Conservation (phyloP, 192 early-diverging fungal species). For the Coemansia sp. region DNA sequence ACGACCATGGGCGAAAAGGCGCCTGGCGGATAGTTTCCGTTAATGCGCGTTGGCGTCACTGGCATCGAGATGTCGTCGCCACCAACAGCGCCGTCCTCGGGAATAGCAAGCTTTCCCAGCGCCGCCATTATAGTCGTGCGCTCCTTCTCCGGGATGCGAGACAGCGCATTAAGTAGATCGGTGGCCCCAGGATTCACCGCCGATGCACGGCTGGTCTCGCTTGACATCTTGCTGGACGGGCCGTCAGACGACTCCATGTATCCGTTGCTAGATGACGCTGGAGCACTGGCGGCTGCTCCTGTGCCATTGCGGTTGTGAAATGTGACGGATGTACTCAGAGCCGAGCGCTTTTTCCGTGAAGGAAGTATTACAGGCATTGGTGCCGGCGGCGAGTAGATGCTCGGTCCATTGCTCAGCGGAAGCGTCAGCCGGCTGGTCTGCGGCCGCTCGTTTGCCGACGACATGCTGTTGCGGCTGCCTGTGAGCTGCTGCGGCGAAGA, state of each 20-base stretch:
- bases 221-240: slow-evolving; percentile 14
- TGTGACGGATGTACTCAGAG: slow-evolving; percentile 3
- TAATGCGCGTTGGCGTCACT: slow-evolving; percentile 4
- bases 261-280: slow-evolving; percentile 2
- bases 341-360: slow-evolving; percentile 31
- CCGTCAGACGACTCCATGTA: slow-evolving; percentile 18
- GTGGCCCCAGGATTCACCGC: slow-evolving; percentile 17
- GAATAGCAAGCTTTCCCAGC: slow-evolving; percentile 20
- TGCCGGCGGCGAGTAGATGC: slow-evolving; percentile 36
- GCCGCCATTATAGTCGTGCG: slow-evolving; percentile 39
- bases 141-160: slow-evolving; percentile 43
- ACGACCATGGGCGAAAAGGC: slow-evolving; percentile 1
- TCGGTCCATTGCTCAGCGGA: slow-evolving; percentile 10
- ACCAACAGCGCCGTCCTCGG: slow-evolving; percentile 10
- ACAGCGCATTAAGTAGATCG: slow-evolving; percentile 36
- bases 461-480: slow-evolving; percentile 24
- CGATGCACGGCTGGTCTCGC: slow-evolving; percentile 13
- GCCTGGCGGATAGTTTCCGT: neutral
- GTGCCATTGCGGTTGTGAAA: slow-evolving; percentile 13
- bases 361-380: slow-evolving; percentile 27
- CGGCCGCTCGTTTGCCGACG: slow-evolving; percentile 23
- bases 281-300: neutral
- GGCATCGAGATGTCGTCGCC: slow-evolving; percentile 15
- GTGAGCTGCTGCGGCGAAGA: slow-evolving; percentile 1
- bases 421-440: slow-evolving; percentile 3